Base-by-base conservation (phyloP, 2,329 filamentous ascomycete genomes). In the Alternaria panax region DNA sequence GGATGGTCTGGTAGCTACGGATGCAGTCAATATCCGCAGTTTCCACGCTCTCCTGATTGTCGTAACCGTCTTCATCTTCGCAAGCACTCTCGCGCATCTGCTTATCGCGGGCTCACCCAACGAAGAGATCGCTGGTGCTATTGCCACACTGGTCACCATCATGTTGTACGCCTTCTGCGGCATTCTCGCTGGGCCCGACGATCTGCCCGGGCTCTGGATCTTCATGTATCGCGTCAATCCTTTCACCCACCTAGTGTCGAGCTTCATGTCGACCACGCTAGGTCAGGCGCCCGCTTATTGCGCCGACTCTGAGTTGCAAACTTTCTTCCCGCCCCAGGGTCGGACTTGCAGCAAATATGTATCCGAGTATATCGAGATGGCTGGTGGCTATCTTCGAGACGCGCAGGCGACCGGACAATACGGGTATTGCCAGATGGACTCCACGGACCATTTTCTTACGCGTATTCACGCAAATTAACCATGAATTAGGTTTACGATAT, bases 161-260 rank as follows among this genome's bases (percentile, higher is more conserved):
- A 83, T 85, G 75, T 80, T 64, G 75, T 71, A 73, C n/a, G 62
- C 70, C 4, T 74, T 73, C 53, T 69, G 80, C 58, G 83, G 88
- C 68, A 89, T 92, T 5, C 79, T 92, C 43, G 86, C 88, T 57
- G 76, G 83, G 0, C 85, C 87, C 0, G 60, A 74, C 2, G 81
- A 82, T 0, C 80, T 92, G 1, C 90, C 90, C 0, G 81, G 86
- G 0, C 92, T 92, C 80, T 93, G 90, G 90, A 88, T 87, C 65
- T 92, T 91, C 79, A 92, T 92, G 90, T 90, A 92, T 75, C 83
- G 86, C 20, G 81, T 87, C 18, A 87, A 85, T 0, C 89, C 88
- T 0, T 88, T 91, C 62, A 90, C 87, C 0, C 92, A 91, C 75
- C 82, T 86, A 9, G 81, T 88, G 7, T 87, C 85, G 0, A 88